A percentile compares a stretch with the other conserved stretches of the same genome.
Conservation (phyloP, 371 early-diverging fungal genomes). For the Basidiobolus heterosporus region DNA sequence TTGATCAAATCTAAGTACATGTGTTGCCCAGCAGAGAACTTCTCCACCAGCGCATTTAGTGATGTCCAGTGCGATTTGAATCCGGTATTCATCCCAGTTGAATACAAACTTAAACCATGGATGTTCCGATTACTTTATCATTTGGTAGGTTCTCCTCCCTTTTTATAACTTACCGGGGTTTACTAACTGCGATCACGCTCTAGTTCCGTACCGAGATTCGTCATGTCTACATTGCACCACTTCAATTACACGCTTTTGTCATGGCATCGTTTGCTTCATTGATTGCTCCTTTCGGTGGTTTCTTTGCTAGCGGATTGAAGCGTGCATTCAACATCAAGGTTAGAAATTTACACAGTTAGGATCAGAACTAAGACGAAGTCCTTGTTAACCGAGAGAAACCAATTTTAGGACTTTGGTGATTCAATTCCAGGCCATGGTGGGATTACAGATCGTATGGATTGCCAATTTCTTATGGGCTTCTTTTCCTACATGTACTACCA, state of each 20-base stretch:
- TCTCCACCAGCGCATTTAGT: constrained; percentile 31
- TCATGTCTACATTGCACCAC: constrained; percentile 45
- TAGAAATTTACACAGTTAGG: too few species aligned
- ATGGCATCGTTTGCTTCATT: constrained; percentile 90
- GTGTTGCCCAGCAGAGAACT: constrained; percentile 63
- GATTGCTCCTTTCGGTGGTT: constrained; percentile 98
- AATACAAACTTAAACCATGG: constrained; percentile 26
- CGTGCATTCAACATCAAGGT: constrained; percentile 91
- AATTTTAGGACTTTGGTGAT: constrained; percentile 71
- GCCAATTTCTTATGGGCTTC: constrained; percentile 94
- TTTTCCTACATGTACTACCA: constrained; percentile 87
- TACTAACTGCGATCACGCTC: constrained; percentile 2
- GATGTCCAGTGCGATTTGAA: constrained; percentile 37
- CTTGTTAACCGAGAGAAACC: not conserved
- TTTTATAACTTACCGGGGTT: too few species aligned
- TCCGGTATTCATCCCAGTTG: constrained; percentile 45
- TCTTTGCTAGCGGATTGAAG: constrained; percentile 97
- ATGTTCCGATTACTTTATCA: constrained; percentile 22
- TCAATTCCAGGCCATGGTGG: constrained; percentile 98
- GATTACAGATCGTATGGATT: constrained; percentile 95
- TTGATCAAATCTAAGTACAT: constrained; percentile 57
- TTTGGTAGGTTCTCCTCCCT: too few species aligned
- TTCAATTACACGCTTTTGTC: constrained; percentile 77
- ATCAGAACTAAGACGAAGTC: not conserved
- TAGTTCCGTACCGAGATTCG: constrained; percentile 6